Evolutionary conservation across 768 basidiomycete genomes (phyloP), one percentile per base, ranked within the genome.

Genomic region (Mycena vitilis): DNA sequence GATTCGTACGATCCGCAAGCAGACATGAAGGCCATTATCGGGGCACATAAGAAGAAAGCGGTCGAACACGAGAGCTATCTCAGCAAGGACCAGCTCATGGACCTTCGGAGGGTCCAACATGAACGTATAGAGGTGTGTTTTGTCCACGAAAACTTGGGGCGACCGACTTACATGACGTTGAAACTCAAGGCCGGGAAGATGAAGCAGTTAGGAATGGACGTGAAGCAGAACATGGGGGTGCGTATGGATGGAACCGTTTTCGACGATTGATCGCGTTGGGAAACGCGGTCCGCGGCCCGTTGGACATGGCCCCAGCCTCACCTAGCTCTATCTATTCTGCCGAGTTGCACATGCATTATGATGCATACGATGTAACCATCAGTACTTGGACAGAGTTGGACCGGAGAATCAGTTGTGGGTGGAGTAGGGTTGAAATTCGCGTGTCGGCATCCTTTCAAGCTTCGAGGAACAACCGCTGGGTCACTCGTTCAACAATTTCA

Each of bases 151-250:
- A 20, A 25, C 37, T 52, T 36, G n/a, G 5, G 22, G 9, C 48
- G 13, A 40, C 11, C 20, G 20, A n/a, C 65, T 52, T 11, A 58
- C 37, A 7, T 20, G 18, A 40, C 22, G 13, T 22, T 30, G 34
- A 47, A 18, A 38, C 38, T 57, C 52, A 40, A 94, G 91, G 90
- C 88, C 53, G 89, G 91, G 20, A 92, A 91, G 77, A 93, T 94
- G 92, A 94, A 94, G 75, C 81, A 89, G 37, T 78, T 95, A n/a
- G 94, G 94, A 1, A 93, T 95, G 91, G 93, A 95, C 20, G 84
- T 95, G 62, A 93, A 92, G 73, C 87, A 91, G 76, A 94, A 84
- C 72, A 89, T 94, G 85, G 94, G 94, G 49, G 93, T 95, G 49
- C 83, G 94, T 58, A 95, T 95, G 94, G 94, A 95, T 71, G 89